Evolutionary conservation across 257 asterid genomes (phyloP).

Genomic region (Anisodus tanguticus): DNA sequence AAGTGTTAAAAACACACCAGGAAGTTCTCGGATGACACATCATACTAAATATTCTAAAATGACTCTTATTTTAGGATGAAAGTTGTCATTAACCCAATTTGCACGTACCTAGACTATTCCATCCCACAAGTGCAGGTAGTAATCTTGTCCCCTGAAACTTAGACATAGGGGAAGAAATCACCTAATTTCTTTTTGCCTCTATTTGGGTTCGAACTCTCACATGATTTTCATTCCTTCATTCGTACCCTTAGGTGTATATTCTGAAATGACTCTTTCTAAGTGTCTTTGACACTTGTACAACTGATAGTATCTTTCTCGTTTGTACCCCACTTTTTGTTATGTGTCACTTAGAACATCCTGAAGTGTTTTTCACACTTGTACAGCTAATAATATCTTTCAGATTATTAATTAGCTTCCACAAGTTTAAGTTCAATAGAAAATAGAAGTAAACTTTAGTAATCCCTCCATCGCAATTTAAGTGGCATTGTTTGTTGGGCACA

Average conservation of each 20-base stretch:
- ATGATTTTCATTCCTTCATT: background rate
- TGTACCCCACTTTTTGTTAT: background rate
- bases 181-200: background rate
- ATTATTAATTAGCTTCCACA: conserved; percentile 15
- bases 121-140: background rate
- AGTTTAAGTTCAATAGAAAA: background rate
- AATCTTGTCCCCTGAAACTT: background rate
- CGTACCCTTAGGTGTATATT: background rate
- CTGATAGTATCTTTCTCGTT: background rate
- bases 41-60: background rate
- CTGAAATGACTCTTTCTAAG: background rate
- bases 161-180: background rate
- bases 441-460: background rate
- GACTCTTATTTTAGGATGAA: background rate
- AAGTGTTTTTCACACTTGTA: conserved; percentile 6
- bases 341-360: conserved; percentile 10
- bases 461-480: background rate
- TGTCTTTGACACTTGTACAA: background rate
- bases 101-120: background rate
- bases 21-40: conserved; percentile 4
- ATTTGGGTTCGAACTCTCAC: background rate
- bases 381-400: conserved; percentile 7
- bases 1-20: background rate
- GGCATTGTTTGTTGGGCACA: too few species aligned
- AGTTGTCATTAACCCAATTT: background rate